A percentile compares a stretch with the other conserved stretches of the same genome.
Conservation (phyloP, 768 basidiomycete species). For the Hysterangium stoloniferum region DNA sequence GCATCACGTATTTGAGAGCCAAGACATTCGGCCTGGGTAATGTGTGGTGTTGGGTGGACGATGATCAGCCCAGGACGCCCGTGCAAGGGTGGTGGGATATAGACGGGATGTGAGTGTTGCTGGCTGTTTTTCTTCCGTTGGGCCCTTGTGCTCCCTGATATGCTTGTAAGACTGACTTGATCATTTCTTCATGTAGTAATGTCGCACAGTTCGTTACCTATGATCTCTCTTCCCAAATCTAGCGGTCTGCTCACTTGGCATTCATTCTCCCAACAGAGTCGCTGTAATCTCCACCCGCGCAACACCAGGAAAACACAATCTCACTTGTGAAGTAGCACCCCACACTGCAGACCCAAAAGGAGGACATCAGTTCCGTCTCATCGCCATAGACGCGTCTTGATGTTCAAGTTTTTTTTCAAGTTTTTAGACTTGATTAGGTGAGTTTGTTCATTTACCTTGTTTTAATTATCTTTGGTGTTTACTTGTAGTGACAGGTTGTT, state of each 20-base stretch:
- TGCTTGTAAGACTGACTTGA: not conserved
- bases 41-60: constrained; percentile 12
- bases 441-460: no score
- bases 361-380: constrained; percentile 10
- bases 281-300: not conserved
- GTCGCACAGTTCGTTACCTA: not conserved
- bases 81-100: constrained; percentile 8
- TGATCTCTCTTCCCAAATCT: not conserved
- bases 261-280: not conserved
- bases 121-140: not conserved
- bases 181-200: not conserved
- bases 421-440: no score
- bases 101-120: not conserved
- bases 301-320: not conserved
- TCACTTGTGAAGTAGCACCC: constrained; percentile 6
- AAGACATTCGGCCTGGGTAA: constrained; percentile 10
- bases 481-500: no score
- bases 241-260: not conserved
- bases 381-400: constrained; percentile 6
- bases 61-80: not conserved
- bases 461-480: no score
- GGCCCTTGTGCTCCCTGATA: not conserved
- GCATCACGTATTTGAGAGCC: constrained; percentile 11
- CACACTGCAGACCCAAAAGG: constrained; percentile 6
- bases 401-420: no score